phyloP scores from a whole-genome alignment of 1,139 yeast genomes.

The Candida tropicalis region DNA sequence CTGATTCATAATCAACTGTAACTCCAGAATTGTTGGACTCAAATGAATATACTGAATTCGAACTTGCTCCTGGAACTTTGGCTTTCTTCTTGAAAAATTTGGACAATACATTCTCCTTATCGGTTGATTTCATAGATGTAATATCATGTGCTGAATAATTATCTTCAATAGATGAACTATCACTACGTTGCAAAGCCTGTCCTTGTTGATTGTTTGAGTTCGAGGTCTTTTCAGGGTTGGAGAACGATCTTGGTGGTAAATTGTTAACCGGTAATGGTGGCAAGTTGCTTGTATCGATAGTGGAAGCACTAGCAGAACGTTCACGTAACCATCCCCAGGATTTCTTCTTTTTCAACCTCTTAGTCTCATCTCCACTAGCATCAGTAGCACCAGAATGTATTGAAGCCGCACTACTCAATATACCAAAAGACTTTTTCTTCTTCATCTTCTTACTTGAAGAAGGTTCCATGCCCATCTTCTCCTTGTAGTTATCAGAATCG shows the following conservation, averaged over 20 bases:
- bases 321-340: slow-evolving; percentile 48
- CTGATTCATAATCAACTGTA: slow-evolving; percentile 35
- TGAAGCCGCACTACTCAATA: slow-evolving; percentile 13
- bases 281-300: slow-evolving; percentile 24
- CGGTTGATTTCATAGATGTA: slow-evolving; percentile 14
- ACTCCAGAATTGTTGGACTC: slow-evolving; percentile 25
- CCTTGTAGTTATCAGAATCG: slow-evolving; percentile 17
- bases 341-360: slow-evolving; percentile 36
- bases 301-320: slow-evolving; percentile 34
- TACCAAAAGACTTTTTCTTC: slow-evolving; percentile 30
- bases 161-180: background rate
- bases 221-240: slow-evolving; percentile 31
- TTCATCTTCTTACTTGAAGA: slow-evolving; percentile 18
- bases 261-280: slow-evolving; percentile 24
- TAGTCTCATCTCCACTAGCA: slow-evolving; percentile 20
- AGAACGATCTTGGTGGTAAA: slow-evolving; percentile 34
- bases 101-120: slow-evolving; percentile 46
- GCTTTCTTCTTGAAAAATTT: slow-evolving; percentile 49
- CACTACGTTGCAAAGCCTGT: background rate
- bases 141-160: slow-evolving; percentile 1
- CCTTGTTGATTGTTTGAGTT: background rate
- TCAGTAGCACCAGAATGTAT: slow-evolving; percentile 2
- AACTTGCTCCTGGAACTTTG: slow-evolving; percentile 26
- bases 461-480: slow-evolving; percentile 19
- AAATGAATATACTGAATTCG: slow-evolving; percentile 11